Conservation (phyloP, 2,329 filamentous ascomycete genomes). For the Fusarium chuoi region DNA sequence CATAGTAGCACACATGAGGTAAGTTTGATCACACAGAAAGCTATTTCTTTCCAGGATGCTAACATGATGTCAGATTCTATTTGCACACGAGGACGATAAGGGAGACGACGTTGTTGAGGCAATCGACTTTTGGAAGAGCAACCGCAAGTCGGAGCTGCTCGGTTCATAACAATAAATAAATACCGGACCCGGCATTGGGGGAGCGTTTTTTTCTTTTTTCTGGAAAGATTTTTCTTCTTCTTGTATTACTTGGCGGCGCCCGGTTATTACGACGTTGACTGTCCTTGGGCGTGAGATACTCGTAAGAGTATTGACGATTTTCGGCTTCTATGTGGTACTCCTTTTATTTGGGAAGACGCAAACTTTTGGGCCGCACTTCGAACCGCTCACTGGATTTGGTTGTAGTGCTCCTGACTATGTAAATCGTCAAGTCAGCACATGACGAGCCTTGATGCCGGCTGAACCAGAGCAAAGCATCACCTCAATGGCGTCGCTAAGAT, state of each 20-base stretch:
- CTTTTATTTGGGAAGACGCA: conserved; percentile 1
- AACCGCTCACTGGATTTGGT: conserved; percentile 1
- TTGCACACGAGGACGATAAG: conserved; percentile 95
- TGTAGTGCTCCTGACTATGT: conserved; percentile 1
- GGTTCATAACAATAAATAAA: conserved; percentile 35
- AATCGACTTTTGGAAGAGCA: conserved; percentile 93
- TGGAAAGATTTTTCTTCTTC: conserved; percentile 41
- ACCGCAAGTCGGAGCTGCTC: conserved; percentile 59
- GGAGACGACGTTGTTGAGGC: conserved; percentile 94
- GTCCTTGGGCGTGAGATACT: conserved; percentile 29
- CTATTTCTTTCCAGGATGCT: not conserved
- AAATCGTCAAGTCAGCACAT: conserved; percentile 4
- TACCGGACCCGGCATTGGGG: conserved; percentile 23
- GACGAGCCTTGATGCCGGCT: not conserved
- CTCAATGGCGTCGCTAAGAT: not conserved
- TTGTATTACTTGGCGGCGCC: conserved; percentile 44
- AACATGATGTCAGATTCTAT: conserved; percentile 78
- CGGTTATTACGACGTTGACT: conserved; percentile 25
- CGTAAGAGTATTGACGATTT: conserved; percentile 35
- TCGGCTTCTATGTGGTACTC: conserved; percentile 24
- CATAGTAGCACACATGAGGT: conserved; percentile 98
- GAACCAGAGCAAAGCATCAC: conserved; percentile 7
- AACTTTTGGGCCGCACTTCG: conserved; percentile 9
- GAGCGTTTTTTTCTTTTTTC: conserved; percentile 40
- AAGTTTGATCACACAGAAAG: conserved; percentile 38